Evolutionary conservation across 2,329 filamentous ascomycete species (phyloP).

Genomic region (Geosmithia putterillii): DNA sequence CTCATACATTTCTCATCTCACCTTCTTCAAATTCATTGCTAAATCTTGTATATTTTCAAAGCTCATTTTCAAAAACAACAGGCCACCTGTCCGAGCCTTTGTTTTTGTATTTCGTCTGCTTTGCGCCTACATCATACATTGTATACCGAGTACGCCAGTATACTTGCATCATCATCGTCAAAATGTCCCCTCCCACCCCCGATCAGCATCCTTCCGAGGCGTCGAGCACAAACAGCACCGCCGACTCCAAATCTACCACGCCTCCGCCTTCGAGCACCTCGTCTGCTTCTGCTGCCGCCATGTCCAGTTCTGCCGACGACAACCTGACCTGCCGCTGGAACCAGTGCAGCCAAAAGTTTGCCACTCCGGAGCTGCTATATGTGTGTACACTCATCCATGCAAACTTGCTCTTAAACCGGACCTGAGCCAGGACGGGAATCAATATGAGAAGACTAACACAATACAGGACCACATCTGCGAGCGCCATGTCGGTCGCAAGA

Average conservation of each 20-base stretch:
- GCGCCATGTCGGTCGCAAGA: conserved; percentile 95
- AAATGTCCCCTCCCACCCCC: conserved; percentile 19
- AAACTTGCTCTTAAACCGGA: background rate
- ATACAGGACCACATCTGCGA: conserved; percentile 91
- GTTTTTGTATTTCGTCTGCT: too few relatives aligned
- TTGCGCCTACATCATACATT: too few relatives aligned
- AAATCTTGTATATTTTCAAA: too few relatives aligned
- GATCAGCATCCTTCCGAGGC: conserved; percentile 12
- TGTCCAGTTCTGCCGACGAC: conserved; percentile 32
- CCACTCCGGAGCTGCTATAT: conserved; percentile 45
- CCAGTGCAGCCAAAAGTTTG: conserved; percentile 45
- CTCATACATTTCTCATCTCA: background rate
- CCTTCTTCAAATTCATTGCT: too few relatives aligned
- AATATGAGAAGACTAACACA: background rate
- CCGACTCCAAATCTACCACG: conserved; percentile 39
- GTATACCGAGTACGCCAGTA: too few relatives aligned
- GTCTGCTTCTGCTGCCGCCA: conserved; percentile 26
- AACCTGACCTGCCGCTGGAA: conserved; percentile 50
- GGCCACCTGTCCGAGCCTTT: too few relatives aligned
- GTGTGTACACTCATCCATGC: conserved; percentile 30
- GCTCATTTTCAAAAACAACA: too few relatives aligned
- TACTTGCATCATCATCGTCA: background rate
- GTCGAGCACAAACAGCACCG: conserved; percentile 26
- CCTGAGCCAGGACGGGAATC: background rate
- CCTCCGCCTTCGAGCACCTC: conserved; percentile 37